Evolutionary conservation across 352 stramenopile species (phyloP).

Genomic region (Peronosclerospora sorghi): DNA sequence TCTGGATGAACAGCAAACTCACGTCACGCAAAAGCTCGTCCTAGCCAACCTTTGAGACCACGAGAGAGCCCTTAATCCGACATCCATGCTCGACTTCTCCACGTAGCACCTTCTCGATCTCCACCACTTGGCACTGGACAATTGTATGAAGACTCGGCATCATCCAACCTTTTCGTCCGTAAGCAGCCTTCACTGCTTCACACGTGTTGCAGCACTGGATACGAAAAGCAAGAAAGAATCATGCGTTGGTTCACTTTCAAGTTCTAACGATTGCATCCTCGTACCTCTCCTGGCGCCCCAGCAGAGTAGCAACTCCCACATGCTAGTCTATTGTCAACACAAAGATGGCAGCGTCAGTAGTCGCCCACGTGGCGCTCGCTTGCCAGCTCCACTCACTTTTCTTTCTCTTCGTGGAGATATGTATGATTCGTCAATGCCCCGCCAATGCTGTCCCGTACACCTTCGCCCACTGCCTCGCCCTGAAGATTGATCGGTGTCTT

Average conservation of each 20-base stretch:
- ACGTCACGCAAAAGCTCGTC: background rate
- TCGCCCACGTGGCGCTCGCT: too few species aligned
- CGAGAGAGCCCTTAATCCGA: constrained; percentile 55
- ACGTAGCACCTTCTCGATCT: constrained; percentile 68
- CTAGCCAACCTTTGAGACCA: constrained; percentile 55
- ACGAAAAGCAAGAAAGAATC: background rate
- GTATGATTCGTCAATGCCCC: constrained; percentile 62
- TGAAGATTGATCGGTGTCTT: constrained; percentile 51
- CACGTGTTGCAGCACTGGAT: constrained; percentile 54
- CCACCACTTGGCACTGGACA: constrained; percentile 60
- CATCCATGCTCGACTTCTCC: constrained; percentile 71
- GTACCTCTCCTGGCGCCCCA: constrained; percentile 33
- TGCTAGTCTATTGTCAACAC: constrained; percentile 19
- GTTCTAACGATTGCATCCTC: background rate
- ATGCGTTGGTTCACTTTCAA: too few species aligned
- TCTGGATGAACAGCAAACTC: background rate
- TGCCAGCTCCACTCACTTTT: constrained; percentile 26
- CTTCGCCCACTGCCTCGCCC: constrained; percentile 35
- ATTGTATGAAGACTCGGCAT: constrained; percentile 74
- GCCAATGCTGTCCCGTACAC: constrained; percentile 47
- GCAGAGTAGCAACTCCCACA: constrained; percentile 76
- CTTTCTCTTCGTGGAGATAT: constrained; percentile 35
- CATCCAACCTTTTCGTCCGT: constrained; percentile 58
- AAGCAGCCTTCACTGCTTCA: constrained; percentile 49
- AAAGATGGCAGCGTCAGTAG: background rate